phyloP scores from a whole-genome alignment of 2,329 filamentous ascomycete species.

The Sordariomycetes sp. region DNA sequence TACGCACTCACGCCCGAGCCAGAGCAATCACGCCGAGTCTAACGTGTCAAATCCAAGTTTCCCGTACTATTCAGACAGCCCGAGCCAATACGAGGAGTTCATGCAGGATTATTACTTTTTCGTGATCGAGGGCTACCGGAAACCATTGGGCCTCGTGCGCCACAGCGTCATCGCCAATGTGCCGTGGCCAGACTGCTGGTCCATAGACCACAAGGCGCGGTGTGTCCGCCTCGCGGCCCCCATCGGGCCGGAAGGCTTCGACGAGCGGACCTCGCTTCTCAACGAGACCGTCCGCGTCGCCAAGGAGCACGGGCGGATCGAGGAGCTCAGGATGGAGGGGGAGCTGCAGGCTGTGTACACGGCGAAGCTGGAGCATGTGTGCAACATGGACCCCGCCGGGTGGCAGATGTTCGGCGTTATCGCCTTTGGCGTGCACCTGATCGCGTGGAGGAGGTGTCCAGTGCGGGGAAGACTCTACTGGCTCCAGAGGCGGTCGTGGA shows the following conservation, averaged over 20 bases:
- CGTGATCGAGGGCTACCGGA: neutral
- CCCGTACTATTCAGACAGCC: too few relatives aligned
- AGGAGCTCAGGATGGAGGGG: neutral
- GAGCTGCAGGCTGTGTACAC: neutral
- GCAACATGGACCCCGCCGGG: neutral
- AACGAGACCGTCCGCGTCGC: neutral
- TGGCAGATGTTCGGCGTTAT: neutral
- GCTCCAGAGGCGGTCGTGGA: neutral
- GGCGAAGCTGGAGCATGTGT: neutral
- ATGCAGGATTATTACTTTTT: neutral
- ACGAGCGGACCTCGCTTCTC: neutral
- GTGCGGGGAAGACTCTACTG: neutral
- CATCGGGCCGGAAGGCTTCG: neutral
- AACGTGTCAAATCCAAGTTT: too few relatives aligned
- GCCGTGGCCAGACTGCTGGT: neutral
- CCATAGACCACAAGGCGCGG: neutral
- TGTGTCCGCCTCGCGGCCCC: neutral
- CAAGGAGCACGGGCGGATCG: neutral
- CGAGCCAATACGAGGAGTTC: too few relatives aligned
- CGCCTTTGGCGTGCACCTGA: neutral
- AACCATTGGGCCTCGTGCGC: neutral
- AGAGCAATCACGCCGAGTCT: too few relatives aligned
- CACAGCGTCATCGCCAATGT: neutral
- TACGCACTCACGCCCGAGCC: too few relatives aligned
- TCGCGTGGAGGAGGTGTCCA: neutral